phyloP scores from a whole-genome alignment of 2,329 filamentous ascomycete genomes.

The Arthroderma sp. region DNA sequence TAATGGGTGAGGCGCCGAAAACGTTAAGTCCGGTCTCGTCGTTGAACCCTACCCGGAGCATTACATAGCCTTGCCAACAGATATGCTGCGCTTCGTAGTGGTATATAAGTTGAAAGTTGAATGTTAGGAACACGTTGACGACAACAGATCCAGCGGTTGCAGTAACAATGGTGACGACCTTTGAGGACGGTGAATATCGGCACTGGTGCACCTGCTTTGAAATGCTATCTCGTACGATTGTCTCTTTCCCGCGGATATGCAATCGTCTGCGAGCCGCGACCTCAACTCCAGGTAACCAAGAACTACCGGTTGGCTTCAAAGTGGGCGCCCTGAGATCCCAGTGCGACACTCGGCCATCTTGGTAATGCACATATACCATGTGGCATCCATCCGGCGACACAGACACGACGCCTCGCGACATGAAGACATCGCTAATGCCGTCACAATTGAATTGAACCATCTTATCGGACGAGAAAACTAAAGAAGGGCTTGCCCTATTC shows the following conservation, averaged over 20 bases:
- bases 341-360: not conserved
- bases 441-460: not conserved
- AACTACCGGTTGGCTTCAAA: no score
- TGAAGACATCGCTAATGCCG: not conserved
- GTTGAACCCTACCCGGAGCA: no score
- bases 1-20: no score
- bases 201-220: not conserved
- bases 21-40: no score
- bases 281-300: no score
- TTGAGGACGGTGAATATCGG: not conserved
- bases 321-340: no score
- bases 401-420: not conserved
- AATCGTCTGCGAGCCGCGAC: no score
- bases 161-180: not conserved
- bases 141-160: not conserved
- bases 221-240: not conserved
- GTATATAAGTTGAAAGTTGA: no score
- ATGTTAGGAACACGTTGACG: no score
- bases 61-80: no score
- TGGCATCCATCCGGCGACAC: slow-evolving; percentile 2
- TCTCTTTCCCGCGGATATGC: no score
- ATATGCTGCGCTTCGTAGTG: no score
- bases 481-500: not conserved
- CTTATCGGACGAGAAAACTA: slow-evolving; percentile 1
- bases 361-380: not conserved